Evolutionary conservation across 805 yeast species (phyloP), one percentile per base, ranked within the genome.

Genomic region (Suhomyces sp.): DNA sequence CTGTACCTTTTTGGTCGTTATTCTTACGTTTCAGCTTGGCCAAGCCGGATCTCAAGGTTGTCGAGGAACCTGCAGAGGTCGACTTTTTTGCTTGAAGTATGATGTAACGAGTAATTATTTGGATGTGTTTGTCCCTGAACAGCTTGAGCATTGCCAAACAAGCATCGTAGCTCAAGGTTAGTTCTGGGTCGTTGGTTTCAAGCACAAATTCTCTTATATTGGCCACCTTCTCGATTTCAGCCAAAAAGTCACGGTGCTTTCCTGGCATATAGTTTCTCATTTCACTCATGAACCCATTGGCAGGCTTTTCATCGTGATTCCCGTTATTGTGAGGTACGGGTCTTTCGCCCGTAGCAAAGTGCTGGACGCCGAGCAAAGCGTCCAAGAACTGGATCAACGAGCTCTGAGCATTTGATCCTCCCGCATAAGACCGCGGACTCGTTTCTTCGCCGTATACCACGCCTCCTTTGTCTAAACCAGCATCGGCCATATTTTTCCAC

Each of bases 351-450:
- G 93, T 84, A 4, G 96, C 85, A 56, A 77, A 79, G 67, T 92
- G 98, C 53, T 84, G 84, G 13, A 92, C 87, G 46, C 83, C 83
- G 40, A 92, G 75, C 15, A 90, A 67, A 22, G 89, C 80, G 64
- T 92, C 98, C 55, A 92, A 74, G 22, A 90, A 85, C 69, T 92
- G 97, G 56, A 93, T 87, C 60, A 92, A 75, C 2, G 97, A 89
- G 45, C 92, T 84, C 69, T 92, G 98, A 0, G 97, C 97, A 65
- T 92, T 92, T 3, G 96, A 88, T 0, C 98, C 98, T 24, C 98
- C 98, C 15, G 96, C 78, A 65, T 80, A 86, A 1, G 64, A 46
- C 59, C 86, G 73, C 47, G 83, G 86, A 25, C 59, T 66, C 1
- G 66, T 62, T 61, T 85, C 90, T 49, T 79, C 75, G 22, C 96